Evolutionary conservation across 2,329 filamentous ascomycete genomes (phyloP).

Genomic region (Hypoxylon sp.): DNA sequence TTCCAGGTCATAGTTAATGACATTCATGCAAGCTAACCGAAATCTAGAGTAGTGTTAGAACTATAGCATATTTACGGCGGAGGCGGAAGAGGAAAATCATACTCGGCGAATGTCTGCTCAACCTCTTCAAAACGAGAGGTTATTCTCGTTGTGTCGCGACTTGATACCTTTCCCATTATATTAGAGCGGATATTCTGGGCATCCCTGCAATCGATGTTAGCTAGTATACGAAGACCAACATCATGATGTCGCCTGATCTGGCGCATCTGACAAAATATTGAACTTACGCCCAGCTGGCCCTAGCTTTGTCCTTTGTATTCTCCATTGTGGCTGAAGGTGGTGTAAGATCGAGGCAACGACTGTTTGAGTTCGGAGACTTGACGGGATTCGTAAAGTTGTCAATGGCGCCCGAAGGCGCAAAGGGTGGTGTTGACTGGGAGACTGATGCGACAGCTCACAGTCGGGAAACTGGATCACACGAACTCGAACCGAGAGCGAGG

Average conservation of each 20-base stretch:
- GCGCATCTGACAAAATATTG: slow-evolving; percentile 20
- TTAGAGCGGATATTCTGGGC: slow-evolving; percentile 52
- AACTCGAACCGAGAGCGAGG: slow-evolving; percentile 49
- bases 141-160: slow-evolving; percentile 49
- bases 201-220: slow-evolving; percentile 45
- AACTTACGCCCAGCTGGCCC: slow-evolving; percentile 52
- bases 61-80: slow-evolving; percentile 26
- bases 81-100: slow-evolving; percentile 36
- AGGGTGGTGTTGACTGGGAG: slow-evolving; percentile 38
- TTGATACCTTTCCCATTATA: slow-evolving; percentile 47
- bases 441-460: slow-evolving; percentile 51
- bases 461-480: slow-evolving; percentile 53
- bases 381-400: slow-evolving; percentile 27
- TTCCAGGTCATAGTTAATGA: slow-evolving; percentile 80
- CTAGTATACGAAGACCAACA: slow-evolving; percentile 10
- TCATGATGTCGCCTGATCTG: slow-evolving; percentile 9
- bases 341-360: slow-evolving; percentile 17
- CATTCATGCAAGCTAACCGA: slow-evolving; percentile 78
- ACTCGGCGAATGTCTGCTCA: slow-evolving; percentile 55
- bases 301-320: slow-evolving; percentile 50
- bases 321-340: slow-evolving; percentile 45
- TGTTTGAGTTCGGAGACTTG: slow-evolving; percentile 24
- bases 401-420: slow-evolving; percentile 44
- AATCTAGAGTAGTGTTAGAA: slow-evolving; percentile 64
- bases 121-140: slow-evolving; percentile 54